Evolutionary conservation across 345 rosid species (phyloP).

Genomic region (Eucalyptus curtisii): DNA sequence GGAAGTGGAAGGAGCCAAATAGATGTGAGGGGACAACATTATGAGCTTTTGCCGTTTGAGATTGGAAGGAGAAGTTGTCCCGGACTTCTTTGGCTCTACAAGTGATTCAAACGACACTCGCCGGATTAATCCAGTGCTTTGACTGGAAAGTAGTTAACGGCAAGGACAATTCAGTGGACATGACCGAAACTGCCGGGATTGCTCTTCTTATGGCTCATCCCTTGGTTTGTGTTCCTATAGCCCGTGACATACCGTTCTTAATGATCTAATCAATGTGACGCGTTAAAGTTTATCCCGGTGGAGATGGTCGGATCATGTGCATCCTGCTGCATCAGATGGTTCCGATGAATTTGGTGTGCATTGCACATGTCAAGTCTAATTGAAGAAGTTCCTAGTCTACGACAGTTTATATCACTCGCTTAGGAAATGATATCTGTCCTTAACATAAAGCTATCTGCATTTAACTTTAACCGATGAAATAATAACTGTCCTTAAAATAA

Average conservation of each 20-base stretch:
- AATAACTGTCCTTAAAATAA: neutral
- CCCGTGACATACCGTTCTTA: neutral
- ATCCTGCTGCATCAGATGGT: neutral
- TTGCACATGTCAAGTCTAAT: neutral
- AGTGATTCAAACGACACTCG: neutral
- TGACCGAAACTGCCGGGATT: neutral
- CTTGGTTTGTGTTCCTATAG: neutral
- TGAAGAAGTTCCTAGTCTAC: neutral
- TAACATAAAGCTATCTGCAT: neutral
- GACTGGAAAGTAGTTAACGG: neutral
- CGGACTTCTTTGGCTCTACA: neutral
- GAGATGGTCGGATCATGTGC: neutral
- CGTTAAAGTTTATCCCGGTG: neutral
- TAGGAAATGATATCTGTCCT: neutral
- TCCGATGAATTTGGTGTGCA: neutral
- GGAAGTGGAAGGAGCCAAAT: neutral
- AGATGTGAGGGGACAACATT: neutral
- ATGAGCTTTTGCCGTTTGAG: neutral
- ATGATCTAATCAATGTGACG: neutral
- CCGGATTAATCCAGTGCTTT: neutral
- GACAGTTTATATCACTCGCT: neutral
- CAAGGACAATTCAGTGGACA: neutral
- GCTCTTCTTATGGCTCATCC: neutral
- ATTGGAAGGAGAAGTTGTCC: neutral
- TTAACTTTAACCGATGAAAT: neutral